These are phyloP conservation scores for Trametes elegans DNA, from an alignment of 768 basidiomycete species.

Conservation along the genomic window DNA sequence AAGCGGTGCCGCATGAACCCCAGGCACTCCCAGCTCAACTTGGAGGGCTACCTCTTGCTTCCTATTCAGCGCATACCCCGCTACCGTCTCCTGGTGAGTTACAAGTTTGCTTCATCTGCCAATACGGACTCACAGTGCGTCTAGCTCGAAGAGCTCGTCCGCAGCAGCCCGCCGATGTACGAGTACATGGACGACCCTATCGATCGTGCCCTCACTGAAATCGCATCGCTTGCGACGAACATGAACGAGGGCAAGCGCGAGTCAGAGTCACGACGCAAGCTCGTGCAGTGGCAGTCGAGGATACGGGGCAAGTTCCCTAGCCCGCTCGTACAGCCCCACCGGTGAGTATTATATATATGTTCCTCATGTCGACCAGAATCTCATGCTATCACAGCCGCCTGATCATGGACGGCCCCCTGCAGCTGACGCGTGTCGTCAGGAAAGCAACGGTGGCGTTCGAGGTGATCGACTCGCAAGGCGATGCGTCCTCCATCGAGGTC, in stretches of 20 bases:
- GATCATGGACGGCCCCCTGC: slow-evolving; percentile 87
- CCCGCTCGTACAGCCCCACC: slow-evolving; percentile 97
- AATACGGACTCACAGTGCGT: not conserved
- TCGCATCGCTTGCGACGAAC: slow-evolving; percentile 82
- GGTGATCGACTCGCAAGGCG: slow-evolving; percentile 72
- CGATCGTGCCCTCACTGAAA: slow-evolving; percentile 82
- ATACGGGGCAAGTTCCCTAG: slow-evolving; percentile 93
- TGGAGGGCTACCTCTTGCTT: slow-evolving; percentile 91
- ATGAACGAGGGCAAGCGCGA: slow-evolving; percentile 99
- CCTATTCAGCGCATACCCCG: slow-evolving; percentile 97
- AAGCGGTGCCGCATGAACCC: slow-evolving; percentile 90
- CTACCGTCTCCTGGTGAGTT: slow-evolving; percentile 85
- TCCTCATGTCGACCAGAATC: not conserved
- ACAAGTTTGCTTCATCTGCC: not conserved
- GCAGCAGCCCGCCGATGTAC: slow-evolving; percentile 78
- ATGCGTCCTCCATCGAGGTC: slow-evolving; percentile 80
- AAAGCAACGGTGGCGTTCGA: slow-evolving; percentile 83
- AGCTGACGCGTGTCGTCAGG: slow-evolving; percentile 87
- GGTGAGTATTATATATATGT: slow-evolving; percentile 50
- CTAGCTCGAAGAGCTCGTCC: slow-evolving; percentile 82
- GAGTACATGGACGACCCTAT: slow-evolving; percentile 80
- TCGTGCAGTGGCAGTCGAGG: slow-evolving; percentile 87
- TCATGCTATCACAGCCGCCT: slow-evolving; percentile 56
- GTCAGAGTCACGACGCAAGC: slow-evolving; percentile 84
- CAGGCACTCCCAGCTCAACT: slow-evolving; percentile 87